These are phyloP conservation scores for Fusarium sterilihyphosum DNA, from an alignment of 2,329 filamentous ascomycete species.

Conservation along the genomic window DNA sequence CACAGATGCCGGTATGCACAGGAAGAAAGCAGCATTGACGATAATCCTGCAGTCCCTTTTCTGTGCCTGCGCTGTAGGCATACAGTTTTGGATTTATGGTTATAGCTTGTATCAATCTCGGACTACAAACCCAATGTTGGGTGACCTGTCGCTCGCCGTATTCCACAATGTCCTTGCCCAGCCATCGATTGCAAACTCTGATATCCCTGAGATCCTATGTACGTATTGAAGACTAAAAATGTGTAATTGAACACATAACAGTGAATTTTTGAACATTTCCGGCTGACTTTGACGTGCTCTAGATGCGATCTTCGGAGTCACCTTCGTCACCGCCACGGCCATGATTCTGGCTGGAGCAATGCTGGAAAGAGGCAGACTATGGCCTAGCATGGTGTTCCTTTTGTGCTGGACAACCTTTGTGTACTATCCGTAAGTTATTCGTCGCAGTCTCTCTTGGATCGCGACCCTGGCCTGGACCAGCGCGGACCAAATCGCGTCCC, in stretches of 20 bases:
- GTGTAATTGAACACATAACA: neutral
- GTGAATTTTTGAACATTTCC: neutral
- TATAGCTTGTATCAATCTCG: conserved; percentile 54
- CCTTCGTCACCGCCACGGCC: conserved; percentile 51
- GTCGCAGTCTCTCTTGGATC: no score
- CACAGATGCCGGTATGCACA: conserved; percentile 50
- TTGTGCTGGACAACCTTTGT: conserved; percentile 73
- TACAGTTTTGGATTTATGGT: conserved; percentile 60
- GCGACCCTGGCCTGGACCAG: neutral
- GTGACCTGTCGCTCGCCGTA: conserved; percentile 49
- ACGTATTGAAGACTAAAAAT: neutral
- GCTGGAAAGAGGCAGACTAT: conserved; percentile 49
- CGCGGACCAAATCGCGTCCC: neutral
- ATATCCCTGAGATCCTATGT: conserved; percentile 51
- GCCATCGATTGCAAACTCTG: conserved; percentile 50
- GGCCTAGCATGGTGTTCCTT: conserved; percentile 67
- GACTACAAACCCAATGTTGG: conserved; percentile 49
- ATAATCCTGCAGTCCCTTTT: conserved; percentile 60
- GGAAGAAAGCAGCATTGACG: conserved; percentile 52
- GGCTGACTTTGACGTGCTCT: neutral
- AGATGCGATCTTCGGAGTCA: conserved; percentile 51
- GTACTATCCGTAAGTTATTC: conserved; percentile 56
- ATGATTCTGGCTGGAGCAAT: conserved; percentile 54
- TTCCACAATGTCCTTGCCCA: conserved; percentile 51
- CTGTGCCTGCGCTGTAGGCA: conserved; percentile 55